Base-by-base conservation (phyloP, 495 filamentous ascomycete genomes). In the Podospora bellae-mahoneyi region DNA sequence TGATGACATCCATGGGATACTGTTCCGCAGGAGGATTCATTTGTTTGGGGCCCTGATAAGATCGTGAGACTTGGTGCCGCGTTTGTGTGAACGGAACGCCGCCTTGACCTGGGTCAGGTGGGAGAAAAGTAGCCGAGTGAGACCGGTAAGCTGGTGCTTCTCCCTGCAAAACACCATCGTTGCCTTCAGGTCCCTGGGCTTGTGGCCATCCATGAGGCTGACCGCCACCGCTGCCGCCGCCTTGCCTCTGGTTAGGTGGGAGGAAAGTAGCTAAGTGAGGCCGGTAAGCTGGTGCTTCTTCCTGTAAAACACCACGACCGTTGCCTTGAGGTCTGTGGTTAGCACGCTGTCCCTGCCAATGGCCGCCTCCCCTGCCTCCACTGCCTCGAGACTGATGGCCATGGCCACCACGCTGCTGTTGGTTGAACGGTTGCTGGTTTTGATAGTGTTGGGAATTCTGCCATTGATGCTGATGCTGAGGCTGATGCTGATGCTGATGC, bases 21-120 rank as follows among this genome's bases (percentile, higher is more conserved):
- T 48, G 39, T 6, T 10, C 39, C 39, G 39, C 15, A 16, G 39
- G 39, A 2, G 39, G 2, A 13, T 16, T 48, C 39, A 48, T 48
- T 10, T 10, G 39, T 3, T 72, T 63, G 20, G 75, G 74, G 5
- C 74, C 74, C 5, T 75, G 68, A 53, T 78, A 71, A 1, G 77
- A 76, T 19, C 69, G 70, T 0, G 75, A 78, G 20, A 69, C 62
- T 16, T 78, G 75, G 56, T 78, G 75, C 9, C 74, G 74, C 34
- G 66, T 15, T 6, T 10, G 15, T 65, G 60, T 16, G 62, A 39
- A 26, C 54, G 20, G 19, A 66, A 23, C 1, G 64, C 9, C 64
- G 23, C 62, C 16, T 65, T 62, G 23, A 5, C 69, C 71, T 19
- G 28, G 69, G 26, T 69, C 67, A n/a, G 68, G 65, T 13, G 71